Evolutionary conservation across 169 alveolate genomes (phyloP).

Genomic region (Eimeria necatrix): DNA sequence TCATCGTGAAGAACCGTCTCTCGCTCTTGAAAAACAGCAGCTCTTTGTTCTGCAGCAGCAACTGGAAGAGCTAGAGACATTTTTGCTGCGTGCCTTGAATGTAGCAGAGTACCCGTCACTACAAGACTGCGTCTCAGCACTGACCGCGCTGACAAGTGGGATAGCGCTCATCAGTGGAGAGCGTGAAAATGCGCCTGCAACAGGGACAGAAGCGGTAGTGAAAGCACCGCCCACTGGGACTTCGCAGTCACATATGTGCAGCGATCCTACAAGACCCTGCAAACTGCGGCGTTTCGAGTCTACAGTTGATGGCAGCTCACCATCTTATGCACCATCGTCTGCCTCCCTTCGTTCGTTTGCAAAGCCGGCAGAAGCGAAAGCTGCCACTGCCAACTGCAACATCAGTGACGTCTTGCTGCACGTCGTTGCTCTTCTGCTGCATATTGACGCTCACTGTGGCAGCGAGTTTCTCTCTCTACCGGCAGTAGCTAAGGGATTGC

Average conservation of each 20-base stretch:
- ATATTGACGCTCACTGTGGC: constrained; percentile 15
- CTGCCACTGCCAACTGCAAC: not conserved
- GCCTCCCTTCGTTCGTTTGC: not conserved
- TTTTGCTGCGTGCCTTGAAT: not conserved
- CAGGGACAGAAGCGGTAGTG: constrained; percentile 25
- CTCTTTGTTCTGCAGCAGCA: constrained; percentile 6
- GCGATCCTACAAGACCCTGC: not conserved
- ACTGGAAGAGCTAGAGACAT: constrained; percentile 8
- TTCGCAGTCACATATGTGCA: not conserved
- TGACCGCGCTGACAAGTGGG: not conserved
- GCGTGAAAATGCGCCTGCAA: not conserved
- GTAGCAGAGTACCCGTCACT: constrained; percentile 38
- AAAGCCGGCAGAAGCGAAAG: not conserved
- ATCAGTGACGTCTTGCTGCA: constrained; percentile 23
- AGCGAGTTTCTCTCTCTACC: not conserved
- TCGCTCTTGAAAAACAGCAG: not conserved
- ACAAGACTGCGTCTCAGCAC: constrained; percentile 28
- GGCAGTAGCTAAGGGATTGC: not conserved
- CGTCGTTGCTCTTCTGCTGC: constrained; percentile 56
- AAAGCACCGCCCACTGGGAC: not conserved
- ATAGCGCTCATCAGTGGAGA: not conserved
- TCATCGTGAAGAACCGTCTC: not conserved
- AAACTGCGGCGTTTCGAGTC: constrained; percentile 26
- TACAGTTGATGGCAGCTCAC: not conserved
- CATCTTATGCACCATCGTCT: not conserved